These are phyloP conservation scores for Fusarium sublunatum DNA, from an alignment of 2,329 filamentous ascomycete species.

Conservation along the genomic window DNA sequence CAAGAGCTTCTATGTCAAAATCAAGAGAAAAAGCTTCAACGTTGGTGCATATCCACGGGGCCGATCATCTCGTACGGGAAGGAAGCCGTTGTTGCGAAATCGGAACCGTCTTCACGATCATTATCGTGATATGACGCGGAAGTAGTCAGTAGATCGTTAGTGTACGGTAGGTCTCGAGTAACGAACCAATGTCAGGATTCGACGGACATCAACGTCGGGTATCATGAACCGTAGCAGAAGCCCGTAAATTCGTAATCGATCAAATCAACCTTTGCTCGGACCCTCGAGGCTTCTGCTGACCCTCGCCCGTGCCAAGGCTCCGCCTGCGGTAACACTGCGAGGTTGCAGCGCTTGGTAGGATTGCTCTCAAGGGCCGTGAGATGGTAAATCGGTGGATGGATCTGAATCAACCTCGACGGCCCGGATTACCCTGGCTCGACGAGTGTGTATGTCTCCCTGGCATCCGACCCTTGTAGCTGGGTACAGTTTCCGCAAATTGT, in stretches of 20 bases:
- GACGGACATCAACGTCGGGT: conserved; percentile 8
- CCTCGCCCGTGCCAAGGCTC: conserved; percentile 20
- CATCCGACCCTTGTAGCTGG: conserved; percentile 31
- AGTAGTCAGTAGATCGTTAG: background rate
- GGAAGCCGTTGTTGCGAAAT: conserved; percentile 28
- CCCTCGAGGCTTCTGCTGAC: conserved; percentile 18
- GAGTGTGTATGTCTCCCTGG: conserved; percentile 15
- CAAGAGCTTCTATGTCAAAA: conserved; percentile 5
- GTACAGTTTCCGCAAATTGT: conserved; percentile 37
- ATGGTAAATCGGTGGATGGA: conserved; percentile 43
- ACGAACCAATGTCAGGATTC: conserved; percentile 14
- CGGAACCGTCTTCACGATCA: conserved; percentile 12
- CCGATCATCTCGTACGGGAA: conserved; percentile 15
- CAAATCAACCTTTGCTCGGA: conserved; percentile 34
- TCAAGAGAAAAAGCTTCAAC: conserved; percentile 28
- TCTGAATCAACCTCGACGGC: conserved; percentile 44
- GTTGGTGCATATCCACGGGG: conserved; percentile 30
- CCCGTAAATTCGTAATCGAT: conserved; percentile 17
- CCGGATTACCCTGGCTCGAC: conserved; percentile 33
- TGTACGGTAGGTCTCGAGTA: background rate
- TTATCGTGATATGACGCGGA: conserved; percentile 1
- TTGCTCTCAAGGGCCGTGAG: conserved; percentile 32
- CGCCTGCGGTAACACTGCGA: conserved; percentile 27
- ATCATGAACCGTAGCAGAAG: conserved; percentile 9
- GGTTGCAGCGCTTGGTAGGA: conserved; percentile 30